These are phyloP conservation scores for Tetracladium setigerum DNA, from an alignment of 495 filamentous ascomycete genomes.

Conservation along the genomic window DNA sequence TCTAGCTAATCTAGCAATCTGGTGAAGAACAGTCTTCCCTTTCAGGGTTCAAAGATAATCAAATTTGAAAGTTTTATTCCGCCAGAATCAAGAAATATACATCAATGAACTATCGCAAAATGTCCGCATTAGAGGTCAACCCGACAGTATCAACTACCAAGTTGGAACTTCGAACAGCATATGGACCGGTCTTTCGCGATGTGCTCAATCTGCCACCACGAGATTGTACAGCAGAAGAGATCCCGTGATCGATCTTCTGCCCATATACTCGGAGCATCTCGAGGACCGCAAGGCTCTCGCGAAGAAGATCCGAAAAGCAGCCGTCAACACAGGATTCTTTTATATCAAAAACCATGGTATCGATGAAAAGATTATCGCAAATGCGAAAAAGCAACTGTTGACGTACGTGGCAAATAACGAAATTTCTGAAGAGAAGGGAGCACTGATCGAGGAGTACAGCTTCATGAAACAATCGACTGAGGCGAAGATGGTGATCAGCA, in stretches of 20 bases:
- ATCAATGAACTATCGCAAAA: too few relatives aligned
- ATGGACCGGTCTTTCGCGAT: slow-evolving; percentile 28
- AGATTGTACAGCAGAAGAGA: slow-evolving; percentile 36
- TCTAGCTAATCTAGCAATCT: too few relatives aligned
- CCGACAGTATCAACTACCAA: slow-evolving; percentile 25
- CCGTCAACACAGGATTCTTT: slow-evolving; percentile 40
- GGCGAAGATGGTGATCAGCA: slow-evolving; percentile 23
- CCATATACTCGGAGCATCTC: slow-evolving; percentile 27
- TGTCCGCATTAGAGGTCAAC: too few relatives aligned
- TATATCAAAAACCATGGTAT: slow-evolving; percentile 45
- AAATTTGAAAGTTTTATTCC: too few relatives aligned
- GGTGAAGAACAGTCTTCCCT: too few relatives aligned
- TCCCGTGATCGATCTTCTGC: slow-evolving; percentile 41
- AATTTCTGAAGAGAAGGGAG: not conserved
- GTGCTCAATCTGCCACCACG: slow-evolving; percentile 25
- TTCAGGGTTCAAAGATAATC: too few relatives aligned
- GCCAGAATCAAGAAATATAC: too few relatives aligned
- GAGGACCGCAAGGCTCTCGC: slow-evolving; percentile 30
- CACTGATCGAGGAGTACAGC: slow-evolving; percentile 21
- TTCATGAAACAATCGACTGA: slow-evolving; percentile 36
- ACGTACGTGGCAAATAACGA: not conserved
- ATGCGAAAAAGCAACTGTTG: slow-evolving; percentile 23
- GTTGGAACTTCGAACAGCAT: slow-evolving; percentile 26
- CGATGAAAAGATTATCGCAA: slow-evolving; percentile 29
- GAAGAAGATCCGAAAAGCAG: slow-evolving; percentile 28